Conservation (phyloP, 305 asterid species). For the Rubia occidens region DNA sequence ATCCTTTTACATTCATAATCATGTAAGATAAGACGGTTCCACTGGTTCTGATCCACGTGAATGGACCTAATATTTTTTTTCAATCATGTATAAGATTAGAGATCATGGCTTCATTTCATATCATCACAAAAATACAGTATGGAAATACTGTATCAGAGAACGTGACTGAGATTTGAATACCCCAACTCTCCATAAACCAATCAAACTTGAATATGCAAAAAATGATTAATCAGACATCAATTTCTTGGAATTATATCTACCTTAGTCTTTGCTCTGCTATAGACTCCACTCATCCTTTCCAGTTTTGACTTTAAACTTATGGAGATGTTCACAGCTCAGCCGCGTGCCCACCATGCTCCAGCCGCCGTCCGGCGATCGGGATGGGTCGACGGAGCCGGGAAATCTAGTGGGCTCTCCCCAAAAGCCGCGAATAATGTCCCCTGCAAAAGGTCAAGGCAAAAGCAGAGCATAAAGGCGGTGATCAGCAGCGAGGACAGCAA, state of each 20-base stretch:
- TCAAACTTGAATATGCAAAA: neutral
- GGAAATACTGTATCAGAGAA: neutral
- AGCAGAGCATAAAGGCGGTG: constrained; percentile 36
- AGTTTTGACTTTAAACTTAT: neutral
- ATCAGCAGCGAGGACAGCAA: constrained; percentile 68
- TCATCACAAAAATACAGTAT: neutral
- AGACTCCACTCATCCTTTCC: neutral
- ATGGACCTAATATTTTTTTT: too few species aligned
- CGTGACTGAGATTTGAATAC: constrained; percentile 1
- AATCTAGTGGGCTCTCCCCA: constrained; percentile 8
- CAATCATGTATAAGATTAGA: too few species aligned
- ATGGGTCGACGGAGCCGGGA: constrained; percentile 22
- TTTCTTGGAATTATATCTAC: neutral
- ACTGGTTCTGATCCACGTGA: too few species aligned
- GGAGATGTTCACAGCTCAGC: constrained; percentile 55
- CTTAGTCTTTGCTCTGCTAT: neutral
- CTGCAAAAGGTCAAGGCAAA: constrained; percentile 20
- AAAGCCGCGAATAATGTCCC: constrained; percentile 15
- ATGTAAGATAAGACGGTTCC: too few species aligned
- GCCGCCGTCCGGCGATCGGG: constrained; percentile 31
- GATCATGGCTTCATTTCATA: neutral
- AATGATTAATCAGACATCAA: neutral
- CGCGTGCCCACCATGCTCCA: constrained; percentile 25
- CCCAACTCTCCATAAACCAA: neutral
- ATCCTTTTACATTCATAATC: too few species aligned